Percentiles rank a stretch among this genome's conserved stretches.
These are phyloP conservation scores for Microbotryum scabiosae DNA, from an alignment of 1,284 basidiomycete genomes.

Conservation along the genomic window DNA sequence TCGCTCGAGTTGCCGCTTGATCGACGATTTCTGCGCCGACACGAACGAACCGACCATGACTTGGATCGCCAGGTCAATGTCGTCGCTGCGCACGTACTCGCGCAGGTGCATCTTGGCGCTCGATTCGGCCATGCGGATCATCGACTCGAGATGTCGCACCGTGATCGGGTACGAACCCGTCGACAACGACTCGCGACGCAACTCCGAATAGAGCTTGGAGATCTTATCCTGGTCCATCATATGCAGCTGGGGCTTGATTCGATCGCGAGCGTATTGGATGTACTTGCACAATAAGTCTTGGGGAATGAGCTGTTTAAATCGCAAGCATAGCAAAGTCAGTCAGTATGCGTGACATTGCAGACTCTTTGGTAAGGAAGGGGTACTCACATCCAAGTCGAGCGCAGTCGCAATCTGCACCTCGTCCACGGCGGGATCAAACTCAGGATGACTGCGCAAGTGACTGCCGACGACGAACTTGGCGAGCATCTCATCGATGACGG, in stretches of 20 bases:
- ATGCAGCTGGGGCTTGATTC: conserved; percentile 81
- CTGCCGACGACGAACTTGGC: conserved; percentile 95
- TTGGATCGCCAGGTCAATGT: conserved; percentile 94
- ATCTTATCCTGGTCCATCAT: conserved; percentile 95
- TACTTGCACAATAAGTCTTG: conserved; percentile 97
- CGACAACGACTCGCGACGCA: conserved; percentile 88
- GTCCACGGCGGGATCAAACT: conserved; percentile 76
- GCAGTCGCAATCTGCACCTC: conserved; percentile 77
- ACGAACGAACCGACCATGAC: conserved; percentile 93
- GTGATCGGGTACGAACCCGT: conserved; percentile 98
- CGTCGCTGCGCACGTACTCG: conserved; percentile 90
- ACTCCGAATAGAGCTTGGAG: conserved; percentile 86
- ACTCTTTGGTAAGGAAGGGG: too few species aligned
- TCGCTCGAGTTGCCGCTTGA: conserved; percentile 94
- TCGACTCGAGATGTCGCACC: conserved; percentile 93
- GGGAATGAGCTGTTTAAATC: conserved; percentile 65
- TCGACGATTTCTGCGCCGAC: conserved; percentile 91
- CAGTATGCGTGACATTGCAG: too few species aligned
- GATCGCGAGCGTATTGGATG: conserved; percentile 97
- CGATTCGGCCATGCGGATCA: conserved; percentile 99
- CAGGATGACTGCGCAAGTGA: conserved; percentile 87
- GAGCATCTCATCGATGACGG: conserved; percentile 90
- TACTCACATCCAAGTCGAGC: conserved; percentile 84
- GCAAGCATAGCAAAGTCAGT: neutral
- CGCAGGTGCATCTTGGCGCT: conserved; percentile 97